Evolutionary conservation across 257 asterid genomes (phyloP).

Genomic region (Voacanga thouarsii): DNA sequence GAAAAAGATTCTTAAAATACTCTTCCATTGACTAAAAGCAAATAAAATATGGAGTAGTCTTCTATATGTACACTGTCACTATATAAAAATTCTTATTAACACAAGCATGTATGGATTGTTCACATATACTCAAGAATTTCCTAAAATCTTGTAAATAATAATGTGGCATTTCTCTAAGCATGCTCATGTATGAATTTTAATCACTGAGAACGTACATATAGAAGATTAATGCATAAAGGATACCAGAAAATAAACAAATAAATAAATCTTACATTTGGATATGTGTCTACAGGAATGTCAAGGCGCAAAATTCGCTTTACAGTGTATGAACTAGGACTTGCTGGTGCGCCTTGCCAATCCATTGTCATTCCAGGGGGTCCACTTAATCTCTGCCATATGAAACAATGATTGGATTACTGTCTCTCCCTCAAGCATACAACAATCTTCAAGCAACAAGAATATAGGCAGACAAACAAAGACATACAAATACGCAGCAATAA

Average conservation of each 20-base stretch:
- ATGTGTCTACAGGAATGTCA: slow-evolving; percentile 92
- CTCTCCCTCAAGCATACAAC: not conserved
- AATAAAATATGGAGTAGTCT: not conserved
- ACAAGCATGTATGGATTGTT: not conserved
- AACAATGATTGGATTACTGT: slow-evolving; percentile 3
- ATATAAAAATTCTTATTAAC: not conserved
- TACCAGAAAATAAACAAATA: not conserved
- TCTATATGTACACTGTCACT: not conserved
- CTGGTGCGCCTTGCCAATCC: slow-evolving; percentile 99
- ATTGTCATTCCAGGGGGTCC: slow-evolving; percentile 93
- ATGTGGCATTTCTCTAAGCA: not conserved
- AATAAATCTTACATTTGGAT: slow-evolving; percentile 64
- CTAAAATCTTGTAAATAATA: not conserved
- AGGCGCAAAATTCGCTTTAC: slow-evolving; percentile 88
- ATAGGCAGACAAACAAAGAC: not conserved
- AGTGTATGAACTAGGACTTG: slow-evolving; percentile 94
- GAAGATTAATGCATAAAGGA: not conserved
- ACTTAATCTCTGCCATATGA: slow-evolving; percentile 58
- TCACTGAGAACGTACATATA: not conserved
- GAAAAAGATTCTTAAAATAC: not conserved
- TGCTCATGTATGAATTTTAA: not conserved
- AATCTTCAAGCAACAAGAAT: not conserved
- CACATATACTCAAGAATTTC: not conserved
- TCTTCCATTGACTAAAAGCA: not conserved
- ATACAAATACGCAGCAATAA: not conserved